Evolutionary conservation across 352 stramenopile species (phyloP).

Genomic region (Phytophthora palmivora): DNA sequence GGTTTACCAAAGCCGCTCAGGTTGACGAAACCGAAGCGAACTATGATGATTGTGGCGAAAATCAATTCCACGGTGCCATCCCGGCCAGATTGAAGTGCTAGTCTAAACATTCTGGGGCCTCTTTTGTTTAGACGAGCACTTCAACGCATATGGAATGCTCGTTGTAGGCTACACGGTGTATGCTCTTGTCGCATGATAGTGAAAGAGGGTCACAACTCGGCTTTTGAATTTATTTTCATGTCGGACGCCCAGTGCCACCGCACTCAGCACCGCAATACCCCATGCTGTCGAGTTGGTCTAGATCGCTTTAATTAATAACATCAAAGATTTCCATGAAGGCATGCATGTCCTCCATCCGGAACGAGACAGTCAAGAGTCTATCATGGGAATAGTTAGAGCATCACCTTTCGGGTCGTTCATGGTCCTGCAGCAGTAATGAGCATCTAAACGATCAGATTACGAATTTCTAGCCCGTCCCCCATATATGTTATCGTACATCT

Average conservation of each 20-base stretch:
- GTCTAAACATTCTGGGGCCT: slow-evolving; percentile 21
- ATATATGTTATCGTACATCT: slow-evolving; percentile 14
- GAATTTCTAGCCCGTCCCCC: slow-evolving; percentile 8
- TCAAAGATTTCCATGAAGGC: too few relatives aligned
- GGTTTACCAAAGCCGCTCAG: not conserved
- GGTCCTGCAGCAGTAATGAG: slow-evolving; percentile 34
- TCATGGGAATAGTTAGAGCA: slow-evolving; percentile 9
- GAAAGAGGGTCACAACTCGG: not conserved
- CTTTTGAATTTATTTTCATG: not conserved
- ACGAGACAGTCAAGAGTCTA: slow-evolving; percentile 30
- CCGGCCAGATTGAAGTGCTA: slow-evolving; percentile 30
- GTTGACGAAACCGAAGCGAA: slow-evolving; percentile 2
- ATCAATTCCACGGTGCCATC: slow-evolving; percentile 13
- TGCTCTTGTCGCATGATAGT: slow-evolving; percentile 7
- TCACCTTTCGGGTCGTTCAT: slow-evolving; percentile 4
- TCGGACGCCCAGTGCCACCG: not conserved
- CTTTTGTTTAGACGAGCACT: slow-evolving; percentile 37
- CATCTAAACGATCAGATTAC: slow-evolving; percentile 26
- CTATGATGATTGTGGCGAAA: slow-evolving; percentile 21
- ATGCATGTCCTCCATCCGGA: slow-evolving; percentile 19
- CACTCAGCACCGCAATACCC: not conserved
- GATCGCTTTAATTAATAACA: too few relatives aligned
- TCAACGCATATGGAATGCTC: slow-evolving; percentile 26
- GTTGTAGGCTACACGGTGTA: not conserved
- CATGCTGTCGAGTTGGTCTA: not conserved